phyloP scores from a whole-genome alignment of 1,284 basidiomycete genomes.

The Cutaneotrichosporon curvatum region DNA sequence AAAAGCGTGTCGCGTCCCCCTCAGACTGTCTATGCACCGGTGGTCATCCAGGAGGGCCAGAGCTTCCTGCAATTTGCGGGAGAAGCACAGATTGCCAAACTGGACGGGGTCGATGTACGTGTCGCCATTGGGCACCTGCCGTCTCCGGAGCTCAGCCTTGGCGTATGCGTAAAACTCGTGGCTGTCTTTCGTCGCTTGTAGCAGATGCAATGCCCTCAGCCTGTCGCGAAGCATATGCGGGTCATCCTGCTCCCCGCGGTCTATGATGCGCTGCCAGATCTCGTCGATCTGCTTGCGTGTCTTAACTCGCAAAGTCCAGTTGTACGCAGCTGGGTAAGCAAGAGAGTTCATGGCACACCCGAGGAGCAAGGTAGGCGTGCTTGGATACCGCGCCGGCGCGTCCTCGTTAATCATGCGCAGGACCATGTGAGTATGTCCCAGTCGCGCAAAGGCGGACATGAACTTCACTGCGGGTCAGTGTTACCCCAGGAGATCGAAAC shows the following conservation, averaged over 20 bases:
- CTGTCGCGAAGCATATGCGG: not conserved
- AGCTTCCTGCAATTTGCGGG: not conserved
- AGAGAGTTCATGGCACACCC: not conserved
- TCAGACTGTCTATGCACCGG: not conserved
- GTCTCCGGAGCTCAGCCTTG: not conserved
- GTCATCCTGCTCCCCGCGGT: not conserved
- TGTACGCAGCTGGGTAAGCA: not conserved
- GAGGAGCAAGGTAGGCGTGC: not conserved
- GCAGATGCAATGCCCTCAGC: not conserved
- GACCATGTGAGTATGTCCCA: not conserved
- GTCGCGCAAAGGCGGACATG: not conserved
- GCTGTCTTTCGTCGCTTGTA: not conserved
- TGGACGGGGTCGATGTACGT: not conserved
- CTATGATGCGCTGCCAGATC: not conserved
- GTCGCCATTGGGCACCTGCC: not conserved
- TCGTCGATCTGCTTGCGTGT: not conserved
- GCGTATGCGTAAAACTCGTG: not conserved
- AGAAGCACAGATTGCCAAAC: not conserved
- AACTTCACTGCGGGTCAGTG: slow-evolving; percentile 1
- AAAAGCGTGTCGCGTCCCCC: too few relatives aligned
- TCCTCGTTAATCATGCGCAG: slow-evolving; percentile 6
- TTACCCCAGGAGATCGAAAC: not conserved
- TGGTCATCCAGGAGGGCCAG: not conserved
- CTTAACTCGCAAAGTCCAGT: not conserved
- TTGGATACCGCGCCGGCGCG: slow-evolving; percentile 12